Percentiles rank a stretch among this genome's conserved stretches.
phyloP scores from a whole-genome alignment of 2,329 filamentous ascomycete genomes.

The Aspergillus calidoustus region DNA sequence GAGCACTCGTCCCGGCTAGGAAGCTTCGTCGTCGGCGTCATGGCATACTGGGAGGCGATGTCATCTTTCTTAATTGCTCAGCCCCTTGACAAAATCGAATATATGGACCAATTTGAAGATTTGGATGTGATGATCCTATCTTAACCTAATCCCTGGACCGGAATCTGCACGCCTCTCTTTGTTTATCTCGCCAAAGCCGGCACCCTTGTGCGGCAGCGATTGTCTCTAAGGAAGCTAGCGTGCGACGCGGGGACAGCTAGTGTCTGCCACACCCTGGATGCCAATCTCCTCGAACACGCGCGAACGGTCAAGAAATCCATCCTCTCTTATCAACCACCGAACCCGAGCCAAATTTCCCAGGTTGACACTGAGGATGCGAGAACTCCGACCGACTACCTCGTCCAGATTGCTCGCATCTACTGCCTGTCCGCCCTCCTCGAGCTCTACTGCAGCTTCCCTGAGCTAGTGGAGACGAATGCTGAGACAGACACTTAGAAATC shows the following conservation, averaged over 20 bases:
- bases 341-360: background rate
- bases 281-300: background rate
- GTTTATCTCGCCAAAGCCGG: constrained; percentile 9
- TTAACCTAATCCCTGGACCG: background rate
- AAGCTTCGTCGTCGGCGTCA: background rate
- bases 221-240: background rate
- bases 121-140: no score
- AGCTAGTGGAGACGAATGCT: background rate
- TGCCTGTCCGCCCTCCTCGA: background rate
- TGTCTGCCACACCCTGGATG: background rate
- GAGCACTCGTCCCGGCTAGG: background rate
- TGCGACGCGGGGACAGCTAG: background rate
- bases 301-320: background rate
- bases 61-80: background rate
- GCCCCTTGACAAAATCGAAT: background rate
- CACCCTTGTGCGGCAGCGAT: constrained; percentile 4
- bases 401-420: background rate
- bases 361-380: background rate
- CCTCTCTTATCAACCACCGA: background rate
- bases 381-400: background rate
- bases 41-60: background rate
- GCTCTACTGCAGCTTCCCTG: constrained; percentile 9
- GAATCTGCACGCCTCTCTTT: constrained; percentile 14
- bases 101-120: background rate
- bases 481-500: no score